Base-by-base conservation (phyloP, 192 early-diverging fungal genomes). In the Coemansia sp. region DNA sequence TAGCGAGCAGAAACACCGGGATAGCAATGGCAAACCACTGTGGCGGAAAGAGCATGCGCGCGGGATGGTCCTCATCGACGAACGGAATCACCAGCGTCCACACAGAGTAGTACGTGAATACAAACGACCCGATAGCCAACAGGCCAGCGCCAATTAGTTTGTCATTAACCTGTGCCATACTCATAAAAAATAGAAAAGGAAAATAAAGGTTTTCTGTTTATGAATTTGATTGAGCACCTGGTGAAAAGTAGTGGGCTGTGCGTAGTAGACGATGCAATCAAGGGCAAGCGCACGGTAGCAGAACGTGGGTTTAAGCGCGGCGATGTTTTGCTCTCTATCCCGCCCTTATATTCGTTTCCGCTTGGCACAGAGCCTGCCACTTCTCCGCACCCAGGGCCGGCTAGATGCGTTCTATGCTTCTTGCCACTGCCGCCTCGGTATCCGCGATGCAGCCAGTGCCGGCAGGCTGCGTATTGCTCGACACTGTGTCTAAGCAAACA, bases 61-160 rank as follows among this genome's bases (percentile, higher is more conserved):
- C 59, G 6, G 86, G 82, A 72, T 92, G 85, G 36, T 80, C 79
- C 56, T 81, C 81, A 62, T 90, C 89, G 9, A 93, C 85, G 53
- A 94, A 92, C 21, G 92, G 92, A 37, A 96, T 85, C 17, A 94
- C 74, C 30, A 96, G 80, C 1, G 89, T 87, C 94, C 94, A 96
- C 44, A 87, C 76, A 15, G 91, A 87, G 76, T 94, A 96, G 69
- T 96, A 96, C 43, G 82, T 56, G 68, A 94, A 94, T 40, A 93
- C 85, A 39, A 84, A 70, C 18, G 83, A 68, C 38, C 88, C 87
- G 46, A 90, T 58, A 7, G 80, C 73, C 38, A 93, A 77, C 15
- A 92, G 72, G 40, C 76, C 72, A 11, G 83, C 88, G 15, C 94
- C 94, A 21, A 93, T 84, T 17, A 88, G 69, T 71, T 87, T 85